Evolutionary conservation across 1,284 basidiomycete species (phyloP).

Genomic region (Sporisorium iseilematis-ciliati): DNA sequence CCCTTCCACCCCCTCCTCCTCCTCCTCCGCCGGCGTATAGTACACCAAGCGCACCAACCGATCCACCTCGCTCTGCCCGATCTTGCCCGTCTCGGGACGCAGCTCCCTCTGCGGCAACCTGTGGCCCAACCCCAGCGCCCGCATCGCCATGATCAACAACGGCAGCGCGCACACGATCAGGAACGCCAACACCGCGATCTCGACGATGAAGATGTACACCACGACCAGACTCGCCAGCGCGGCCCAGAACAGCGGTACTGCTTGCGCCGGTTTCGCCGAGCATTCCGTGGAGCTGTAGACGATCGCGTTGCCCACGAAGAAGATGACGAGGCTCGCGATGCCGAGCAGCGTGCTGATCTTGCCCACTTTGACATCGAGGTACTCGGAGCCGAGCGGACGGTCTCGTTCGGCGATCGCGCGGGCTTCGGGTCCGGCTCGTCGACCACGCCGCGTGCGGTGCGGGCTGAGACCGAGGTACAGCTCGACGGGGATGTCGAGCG

Average conservation of each 20-base stretch:
- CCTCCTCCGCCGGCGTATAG: constrained; percentile 50
- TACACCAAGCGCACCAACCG: constrained; percentile 55
- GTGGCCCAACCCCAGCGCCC: constrained; percentile 51
- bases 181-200: constrained; percentile 55
- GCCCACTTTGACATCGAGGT: constrained; percentile 48
- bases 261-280: constrained; percentile 51
- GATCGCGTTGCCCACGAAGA: constrained; percentile 60
- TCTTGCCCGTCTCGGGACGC: constrained; percentile 55
- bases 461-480: constrained; percentile 60
- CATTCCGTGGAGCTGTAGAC: constrained; percentile 59
- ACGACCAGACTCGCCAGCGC: constrained; percentile 50
- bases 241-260: constrained; percentile 56
- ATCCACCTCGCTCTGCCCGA: constrained; percentile 54
- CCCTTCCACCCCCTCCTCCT: not conserved
- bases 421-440: constrained; percentile 45
- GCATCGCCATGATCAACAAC: constrained; percentile 49
- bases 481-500: constrained; percentile 51
- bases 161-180: constrained; percentile 59
- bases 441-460: constrained; percentile 49
- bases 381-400: constrained; percentile 47
- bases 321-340: constrained; percentile 54
- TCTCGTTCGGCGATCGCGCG: constrained; percentile 47
- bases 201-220: constrained; percentile 57
- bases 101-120: constrained; percentile 45
- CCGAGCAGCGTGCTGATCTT: constrained; percentile 54